A percentile compares a stretch with the other conserved stretches of the same genome.
Conservation (phyloP, 805 yeast genomes). For the Wickerhamomyces ciferrii region DNA sequence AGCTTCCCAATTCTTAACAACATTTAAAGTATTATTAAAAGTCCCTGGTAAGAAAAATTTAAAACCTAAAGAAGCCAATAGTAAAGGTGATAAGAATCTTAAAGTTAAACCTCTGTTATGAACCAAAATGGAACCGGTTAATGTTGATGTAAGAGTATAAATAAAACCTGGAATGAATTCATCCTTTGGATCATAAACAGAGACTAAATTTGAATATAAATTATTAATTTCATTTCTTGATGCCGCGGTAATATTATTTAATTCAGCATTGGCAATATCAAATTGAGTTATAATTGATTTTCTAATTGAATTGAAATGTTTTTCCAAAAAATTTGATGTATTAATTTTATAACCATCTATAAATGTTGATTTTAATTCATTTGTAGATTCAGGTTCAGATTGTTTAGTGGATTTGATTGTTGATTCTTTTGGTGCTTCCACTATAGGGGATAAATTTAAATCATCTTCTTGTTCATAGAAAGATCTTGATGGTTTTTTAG, state of each 20-base stretch:
- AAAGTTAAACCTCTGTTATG: slow-evolving; percentile 41
- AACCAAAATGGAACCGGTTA: slow-evolving; percentile 51
- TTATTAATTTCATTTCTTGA: slow-evolving; percentile 17
- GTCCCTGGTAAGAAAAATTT: slow-evolving; percentile 46
- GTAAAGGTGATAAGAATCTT: slow-evolving; percentile 46
- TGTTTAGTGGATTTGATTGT: too few species aligned
- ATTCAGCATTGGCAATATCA: slow-evolving; percentile 17
- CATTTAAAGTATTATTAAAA: slow-evolving; percentile 26
- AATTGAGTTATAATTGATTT: slow-evolving; percentile 10
- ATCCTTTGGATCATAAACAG: slow-evolving; percentile 22
- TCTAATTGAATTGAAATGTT: slow-evolving; percentile 13
- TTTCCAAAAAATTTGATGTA: slow-evolving; percentile 18
- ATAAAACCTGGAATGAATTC: slow-evolving; percentile 44
- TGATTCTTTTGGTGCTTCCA: slow-evolving; percentile 1
- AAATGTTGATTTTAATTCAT: slow-evolving; percentile 9
- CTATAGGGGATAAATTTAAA: slow-evolving; percentile 5
- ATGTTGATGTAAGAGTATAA: slow-evolving; percentile 48
- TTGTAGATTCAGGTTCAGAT: slow-evolving; percentile 1
- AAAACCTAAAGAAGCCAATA: slow-evolving; percentile 43
- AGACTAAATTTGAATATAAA: slow-evolving; percentile 8
- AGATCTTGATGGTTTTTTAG: slow-evolving; percentile 17
- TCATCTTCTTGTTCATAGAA: slow-evolving; percentile 18
- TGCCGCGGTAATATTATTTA: slow-evolving; percentile 19
- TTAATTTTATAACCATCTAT: slow-evolving; percentile 21
- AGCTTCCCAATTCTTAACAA: slow-evolving; percentile 25